Base-by-base conservation (phyloP, 2,329 filamentous ascomycete species). In the Dothideomycetidae sp. region DNA sequence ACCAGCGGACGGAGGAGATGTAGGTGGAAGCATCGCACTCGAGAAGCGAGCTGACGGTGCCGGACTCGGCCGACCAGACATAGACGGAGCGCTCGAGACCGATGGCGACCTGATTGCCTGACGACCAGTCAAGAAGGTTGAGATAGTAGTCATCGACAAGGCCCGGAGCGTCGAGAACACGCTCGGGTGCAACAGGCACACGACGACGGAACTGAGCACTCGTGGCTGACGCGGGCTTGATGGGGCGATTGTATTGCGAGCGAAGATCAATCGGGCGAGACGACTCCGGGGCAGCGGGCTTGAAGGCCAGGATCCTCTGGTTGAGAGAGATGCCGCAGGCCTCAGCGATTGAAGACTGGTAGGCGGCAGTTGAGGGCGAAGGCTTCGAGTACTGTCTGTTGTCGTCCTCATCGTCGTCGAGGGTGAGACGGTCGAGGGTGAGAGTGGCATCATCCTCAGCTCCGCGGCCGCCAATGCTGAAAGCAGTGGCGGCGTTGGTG, bases 131-230 rank as follows among this genome's bases (percentile, higher is more conserved):
- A 16, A 98, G 75, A 28, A 98, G 71, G 68, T 98, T 98, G 51
- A 98, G 80, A 60, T 98, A 98, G 71, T 96, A 98, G 65, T 98
- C 90, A 53, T 98, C 90, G 44, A 96, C 81, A 37, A 98, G 75
- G 39, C 88, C 90, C 4, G 90, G 90, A 3, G 90, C 90, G 61
- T 98, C 90, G 16, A 98, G 74, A 10, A 98, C 90, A 46, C 90
- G 82, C 63, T 98, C 90, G 9, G 90, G 90, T 10, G 88, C 85
- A 5, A 90, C 94, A 37, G 90, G 81, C 42, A 98, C 84, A 51
- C 88, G 82, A 45, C 90, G 81, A 47, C 86, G 78, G 62, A 85
- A 85, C 59, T 94, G 85, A 19, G 86, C 83, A 33, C 83, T 78
- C 52, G 72, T 70, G 15, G 79, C 67, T 44, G 67, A 77, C 44